Conservation (phyloP, 1,284 basidiomycete species). For the Agroathelia rolfsii region DNA sequence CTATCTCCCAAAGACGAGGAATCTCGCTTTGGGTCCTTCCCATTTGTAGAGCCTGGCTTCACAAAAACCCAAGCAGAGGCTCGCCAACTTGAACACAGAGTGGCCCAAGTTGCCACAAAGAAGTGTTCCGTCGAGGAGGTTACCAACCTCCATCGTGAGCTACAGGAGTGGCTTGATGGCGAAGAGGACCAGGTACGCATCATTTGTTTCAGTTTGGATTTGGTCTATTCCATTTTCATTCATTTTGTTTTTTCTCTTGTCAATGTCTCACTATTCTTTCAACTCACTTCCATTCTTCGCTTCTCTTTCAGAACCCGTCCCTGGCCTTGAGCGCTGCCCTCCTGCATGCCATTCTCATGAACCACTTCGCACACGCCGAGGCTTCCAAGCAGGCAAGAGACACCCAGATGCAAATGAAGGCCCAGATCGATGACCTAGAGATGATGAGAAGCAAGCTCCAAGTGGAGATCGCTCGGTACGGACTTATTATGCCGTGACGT, state of each 20-base stretch:
- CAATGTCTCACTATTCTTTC: slow-evolving; percentile 10
- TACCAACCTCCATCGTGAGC: slow-evolving; percentile 58
- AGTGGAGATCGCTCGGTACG: slow-evolving; percentile 52
- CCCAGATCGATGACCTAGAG: slow-evolving; percentile 55
- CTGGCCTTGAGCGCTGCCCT: slow-evolving; percentile 58
- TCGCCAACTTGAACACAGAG: slow-evolving; percentile 62
- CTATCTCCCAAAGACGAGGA: no score
- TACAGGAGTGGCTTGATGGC: slow-evolving; percentile 60
- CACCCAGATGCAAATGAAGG: slow-evolving; percentile 48
- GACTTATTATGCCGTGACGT: slow-evolving; percentile 15
- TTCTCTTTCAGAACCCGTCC: slow-evolving; percentile 53
- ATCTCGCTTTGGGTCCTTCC: no score
- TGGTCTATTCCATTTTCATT: slow-evolving; percentile 7
- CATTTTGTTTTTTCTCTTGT: slow-evolving; percentile 10
- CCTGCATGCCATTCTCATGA: slow-evolving; percentile 69
- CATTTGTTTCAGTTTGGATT: slow-evolving; percentile 11
- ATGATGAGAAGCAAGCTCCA: slow-evolving; percentile 48
- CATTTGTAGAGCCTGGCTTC: slow-evolving; percentile 26
- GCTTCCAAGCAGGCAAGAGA: slow-evolving; percentile 53
- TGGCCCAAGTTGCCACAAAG: slow-evolving; percentile 68
- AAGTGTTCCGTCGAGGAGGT: slow-evolving; percentile 80
- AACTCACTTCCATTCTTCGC: not conserved
- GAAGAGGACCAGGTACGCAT: slow-evolving; percentile 48
- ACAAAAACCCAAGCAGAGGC: slow-evolving; percentile 43
- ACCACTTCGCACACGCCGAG: slow-evolving; percentile 68